Conservation (phyloP, 106 monocot species). For the Dioscorea zingiberensis region DNA sequence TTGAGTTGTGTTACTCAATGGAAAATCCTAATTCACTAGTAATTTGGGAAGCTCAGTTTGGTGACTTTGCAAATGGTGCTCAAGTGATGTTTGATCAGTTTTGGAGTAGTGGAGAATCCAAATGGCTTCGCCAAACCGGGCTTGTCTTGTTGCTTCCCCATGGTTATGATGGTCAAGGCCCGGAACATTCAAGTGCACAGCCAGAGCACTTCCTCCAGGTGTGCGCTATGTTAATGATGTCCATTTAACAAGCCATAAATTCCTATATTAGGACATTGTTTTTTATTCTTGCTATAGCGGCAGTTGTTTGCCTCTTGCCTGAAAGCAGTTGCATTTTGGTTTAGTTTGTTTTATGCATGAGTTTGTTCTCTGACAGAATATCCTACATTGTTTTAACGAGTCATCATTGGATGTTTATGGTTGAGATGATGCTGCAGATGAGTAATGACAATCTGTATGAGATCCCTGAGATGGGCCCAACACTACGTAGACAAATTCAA, state of each 20-base stretch:
- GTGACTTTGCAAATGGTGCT: slow-evolving; percentile 96
- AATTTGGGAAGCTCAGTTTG: slow-evolving; percentile 99
- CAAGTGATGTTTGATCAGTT: slow-evolving; percentile 98
- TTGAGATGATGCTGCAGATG: slow-evolving; percentile 46
- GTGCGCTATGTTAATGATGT: background rate
- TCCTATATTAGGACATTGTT: background rate
- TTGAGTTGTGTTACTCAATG: slow-evolving; percentile 98
- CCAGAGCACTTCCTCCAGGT: slow-evolving; percentile 96
- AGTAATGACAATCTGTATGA: slow-evolving; percentile 86
- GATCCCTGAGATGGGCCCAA: slow-evolving; percentile 97
- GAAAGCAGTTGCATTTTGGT: background rate
- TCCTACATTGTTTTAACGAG: too few relatives aligned
- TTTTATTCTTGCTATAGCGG: background rate
- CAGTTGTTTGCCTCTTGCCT: background rate
- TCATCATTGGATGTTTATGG: too few relatives aligned
- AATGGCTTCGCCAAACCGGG: slow-evolving; percentile 93
- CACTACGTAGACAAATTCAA: slow-evolving; percentile 86
- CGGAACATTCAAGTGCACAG: slow-evolving; percentile 90
- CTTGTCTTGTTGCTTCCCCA: slow-evolving; percentile 86
- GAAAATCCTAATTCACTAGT: slow-evolving; percentile 96
- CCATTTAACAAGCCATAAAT: background rate
- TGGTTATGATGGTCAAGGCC: slow-evolving; percentile 99
- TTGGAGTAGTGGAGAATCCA: slow-evolving; percentile 89
- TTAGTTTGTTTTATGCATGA: background rate
- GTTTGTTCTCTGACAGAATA: background rate